These are phyloP conservation scores for Globisporangium rhizosaccharum DNA, from an alignment of 352 stramenopile species.

Conservation along the genomic window DNA sequence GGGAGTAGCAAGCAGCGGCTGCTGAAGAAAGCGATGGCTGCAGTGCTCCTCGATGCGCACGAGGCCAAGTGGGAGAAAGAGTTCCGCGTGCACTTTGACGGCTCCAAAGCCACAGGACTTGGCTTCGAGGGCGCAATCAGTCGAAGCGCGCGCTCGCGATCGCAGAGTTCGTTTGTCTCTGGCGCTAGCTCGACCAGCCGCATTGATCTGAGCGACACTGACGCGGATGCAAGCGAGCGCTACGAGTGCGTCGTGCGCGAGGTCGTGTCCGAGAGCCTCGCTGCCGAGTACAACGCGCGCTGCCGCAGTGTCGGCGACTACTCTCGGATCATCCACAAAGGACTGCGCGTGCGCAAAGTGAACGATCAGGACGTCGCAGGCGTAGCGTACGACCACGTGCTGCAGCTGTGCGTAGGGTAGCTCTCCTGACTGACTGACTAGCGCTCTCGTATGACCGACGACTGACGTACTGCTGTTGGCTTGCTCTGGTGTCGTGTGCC, in stretches of 20 bases:
- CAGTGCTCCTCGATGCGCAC: conserved; percentile 13
- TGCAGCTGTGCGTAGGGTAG: conserved; percentile 23
- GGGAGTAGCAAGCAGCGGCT: conserved; percentile 16
- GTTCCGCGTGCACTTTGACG: conserved; percentile 56
- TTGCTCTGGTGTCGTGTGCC: not conserved
- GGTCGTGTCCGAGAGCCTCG: conserved; percentile 31
- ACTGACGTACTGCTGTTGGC: not conserved
- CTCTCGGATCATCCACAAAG: conserved; percentile 34
- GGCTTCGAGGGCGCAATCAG: conserved; percentile 20
- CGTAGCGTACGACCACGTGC: conserved; percentile 36
- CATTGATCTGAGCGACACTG: no score
- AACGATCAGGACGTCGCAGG: conserved; percentile 35
- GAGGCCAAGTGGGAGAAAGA: conserved; percentile 43
- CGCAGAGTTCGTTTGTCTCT: not conserved
- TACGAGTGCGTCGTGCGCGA: conserved; percentile 44
- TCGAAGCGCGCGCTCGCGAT: not conserved
- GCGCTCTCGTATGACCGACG: not conserved
- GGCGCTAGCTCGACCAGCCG: conserved; percentile 5
- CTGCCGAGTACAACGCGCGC: conserved; percentile 48
- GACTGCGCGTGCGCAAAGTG: conserved; percentile 39
- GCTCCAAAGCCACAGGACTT: conserved; percentile 38
- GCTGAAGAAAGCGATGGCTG: conserved; percentile 3
- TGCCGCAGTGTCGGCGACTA: conserved; percentile 38
- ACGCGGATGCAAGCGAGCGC: not conserved
- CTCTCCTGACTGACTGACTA: not conserved